A percentile compares a stretch with the other conserved stretches of the same genome.
These are phyloP conservation scores for Colletotrichum sp. DNA, from an alignment of 2,329 filamentous ascomycete genomes.

Conservation along the genomic window DNA sequence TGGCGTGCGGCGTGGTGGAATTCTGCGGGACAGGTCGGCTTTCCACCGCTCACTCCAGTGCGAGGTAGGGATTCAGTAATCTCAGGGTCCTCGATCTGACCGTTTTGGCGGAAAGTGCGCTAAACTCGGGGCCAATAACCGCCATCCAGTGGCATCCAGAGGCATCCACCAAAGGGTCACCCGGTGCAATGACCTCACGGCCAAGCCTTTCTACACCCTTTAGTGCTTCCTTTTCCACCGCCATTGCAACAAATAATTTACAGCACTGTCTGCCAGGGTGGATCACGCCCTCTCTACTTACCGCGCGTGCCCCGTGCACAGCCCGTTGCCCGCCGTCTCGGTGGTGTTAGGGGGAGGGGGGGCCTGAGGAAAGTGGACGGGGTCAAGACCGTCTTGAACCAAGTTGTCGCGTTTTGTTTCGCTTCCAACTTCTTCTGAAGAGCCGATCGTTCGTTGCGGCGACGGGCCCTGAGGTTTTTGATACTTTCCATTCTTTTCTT, in stretches of 20 bases:
- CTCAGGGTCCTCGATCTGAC: slow-evolving; percentile 17
- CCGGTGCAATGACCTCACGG: slow-evolving; percentile 18
- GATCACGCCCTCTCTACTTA: slow-evolving; percentile 10
- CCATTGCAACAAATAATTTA: not conserved
- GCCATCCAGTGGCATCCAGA: slow-evolving; percentile 3
- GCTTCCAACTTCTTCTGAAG: not conserved
- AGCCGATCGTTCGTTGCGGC: not conserved
- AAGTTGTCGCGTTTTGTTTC: not conserved
- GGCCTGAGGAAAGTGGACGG: not conserved
- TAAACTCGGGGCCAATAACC: slow-evolving; percentile 6
- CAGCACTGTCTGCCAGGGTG: not conserved
- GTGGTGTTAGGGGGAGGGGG: not conserved
- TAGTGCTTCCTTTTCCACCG: slow-evolving; percentile 1
- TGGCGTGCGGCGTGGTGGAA: not conserved
- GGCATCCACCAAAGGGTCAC: not conserved
- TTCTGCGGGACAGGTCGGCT: not conserved
- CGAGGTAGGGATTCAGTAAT: not conserved
- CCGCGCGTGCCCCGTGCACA: slow-evolving; percentile 18
- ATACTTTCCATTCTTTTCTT: not conserved
- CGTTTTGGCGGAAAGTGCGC: slow-evolving; percentile 12
- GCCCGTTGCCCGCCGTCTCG: not conserved
- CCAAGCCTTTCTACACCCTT: slow-evolving; percentile 2
- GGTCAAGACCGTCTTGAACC: not conserved
- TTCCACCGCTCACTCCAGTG: not conserved
- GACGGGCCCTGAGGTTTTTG: not conserved